Percentiles rank a stretch among this genome's conserved stretches.
phyloP scores from a whole-genome alignment of 768 basidiomycete genomes.

The Myochromella boudieri region DNA sequence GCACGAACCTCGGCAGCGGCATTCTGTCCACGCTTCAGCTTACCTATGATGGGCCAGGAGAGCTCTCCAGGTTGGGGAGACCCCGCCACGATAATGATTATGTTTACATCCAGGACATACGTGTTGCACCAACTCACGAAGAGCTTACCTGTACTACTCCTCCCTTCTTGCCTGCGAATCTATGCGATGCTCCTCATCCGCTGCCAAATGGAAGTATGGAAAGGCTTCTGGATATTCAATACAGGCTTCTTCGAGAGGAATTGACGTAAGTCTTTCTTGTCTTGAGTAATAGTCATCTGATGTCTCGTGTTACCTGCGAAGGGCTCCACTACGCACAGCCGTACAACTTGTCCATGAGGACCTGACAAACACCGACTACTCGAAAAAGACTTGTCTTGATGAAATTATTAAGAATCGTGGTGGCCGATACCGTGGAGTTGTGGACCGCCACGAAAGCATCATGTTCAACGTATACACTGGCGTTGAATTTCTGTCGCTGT shows the following conservation, averaged over 20 bases:
- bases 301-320: slow-evolving; percentile 19
- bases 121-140: slow-evolving; percentile 68
- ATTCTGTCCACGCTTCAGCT: slow-evolving; percentile 35
- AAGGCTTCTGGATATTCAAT: slow-evolving; percentile 69
- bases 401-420: slow-evolving; percentile 51
- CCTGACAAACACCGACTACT: slow-evolving; percentile 24
- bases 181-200: slow-evolving; percentile 63
- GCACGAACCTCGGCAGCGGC: slow-evolving; percentile 25
- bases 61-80: slow-evolving; percentile 39
- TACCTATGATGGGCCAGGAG: slow-evolving; percentile 57
- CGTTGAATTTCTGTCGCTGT: slow-evolving; percentile 43
- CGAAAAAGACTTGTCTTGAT: slow-evolving; percentile 36
- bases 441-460: slow-evolving; percentile 42
- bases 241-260: slow-evolving; percentile 73
- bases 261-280: slow-evolving; percentile 45
- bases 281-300: background rate
- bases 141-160: slow-evolving; percentile 51
- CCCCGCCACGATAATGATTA: slow-evolving; percentile 72
- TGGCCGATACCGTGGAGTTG: slow-evolving; percentile 53
- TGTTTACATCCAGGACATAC: slow-evolving; percentile 52
- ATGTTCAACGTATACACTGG: slow-evolving; percentile 67
- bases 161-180: slow-evolving; percentile 64
- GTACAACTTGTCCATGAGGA: slow-evolving; percentile 51
- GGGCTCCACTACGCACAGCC: slow-evolving; percentile 53
- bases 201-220: slow-evolving; percentile 59